Percentiles rank a stretch among this genome's conserved stretches.
phyloP scores from a whole-genome alignment of 1,284 basidiomycete genomes.

The Apiotrichum siamense region DNA sequence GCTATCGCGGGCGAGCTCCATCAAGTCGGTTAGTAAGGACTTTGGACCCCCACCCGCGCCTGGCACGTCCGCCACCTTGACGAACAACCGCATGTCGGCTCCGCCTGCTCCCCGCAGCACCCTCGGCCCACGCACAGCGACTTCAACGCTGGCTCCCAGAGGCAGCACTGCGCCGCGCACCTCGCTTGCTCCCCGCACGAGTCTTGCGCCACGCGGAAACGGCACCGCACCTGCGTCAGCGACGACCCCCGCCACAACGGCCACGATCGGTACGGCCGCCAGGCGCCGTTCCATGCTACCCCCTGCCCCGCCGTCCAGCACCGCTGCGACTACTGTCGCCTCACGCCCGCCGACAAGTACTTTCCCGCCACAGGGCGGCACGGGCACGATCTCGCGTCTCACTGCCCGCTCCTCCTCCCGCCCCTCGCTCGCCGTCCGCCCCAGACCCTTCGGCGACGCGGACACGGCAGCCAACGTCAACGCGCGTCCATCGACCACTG shows the following conservation, averaged over 20 bases:
- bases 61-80: background rate
- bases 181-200: background rate
- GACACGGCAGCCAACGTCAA: background rate
- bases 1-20: background rate
- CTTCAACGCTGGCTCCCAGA: background rate
- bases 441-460: background rate
- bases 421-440: background rate
- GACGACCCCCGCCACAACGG: background rate
- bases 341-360: background rate
- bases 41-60: background rate
- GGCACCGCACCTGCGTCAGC: background rate
- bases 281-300: background rate
- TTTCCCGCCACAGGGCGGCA: too few species aligned
- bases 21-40: background rate
- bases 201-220: background rate
- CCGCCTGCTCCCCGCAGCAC: background rate
- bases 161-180: background rate
- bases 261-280: background rate
- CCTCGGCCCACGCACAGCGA: background rate
- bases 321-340: background rate
- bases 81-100: background rate
- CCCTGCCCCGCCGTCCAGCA: background rate
- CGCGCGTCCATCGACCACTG: too few species aligned
- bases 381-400: background rate
- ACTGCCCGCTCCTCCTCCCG: background rate